phyloP scores from a whole-genome alignment of 257 asterid species.

The Nicotiana attenuata region DNA sequence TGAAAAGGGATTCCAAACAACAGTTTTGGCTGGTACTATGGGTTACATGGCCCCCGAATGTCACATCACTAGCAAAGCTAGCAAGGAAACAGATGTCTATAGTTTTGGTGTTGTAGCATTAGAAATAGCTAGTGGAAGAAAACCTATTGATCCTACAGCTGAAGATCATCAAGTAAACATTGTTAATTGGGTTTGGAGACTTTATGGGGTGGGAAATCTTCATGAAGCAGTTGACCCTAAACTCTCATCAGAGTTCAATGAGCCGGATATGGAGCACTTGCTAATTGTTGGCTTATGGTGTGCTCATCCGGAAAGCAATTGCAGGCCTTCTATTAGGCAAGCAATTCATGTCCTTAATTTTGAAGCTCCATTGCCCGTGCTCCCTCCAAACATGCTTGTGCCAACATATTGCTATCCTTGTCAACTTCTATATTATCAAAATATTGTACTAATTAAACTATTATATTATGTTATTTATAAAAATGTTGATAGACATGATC shows the following conservation, averaged over 20 bases:
- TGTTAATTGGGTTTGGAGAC: conserved; percentile 31
- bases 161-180: background rate
- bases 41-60: conserved; percentile 41
- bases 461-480: too few relatives aligned
- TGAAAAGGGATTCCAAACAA: conserved; percentile 30
- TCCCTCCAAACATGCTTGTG: background rate
- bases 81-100: conserved; percentile 29
- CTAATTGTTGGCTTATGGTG: conserved; percentile 32
- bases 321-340: background rate
- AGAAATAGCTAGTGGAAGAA: conserved; percentile 27
- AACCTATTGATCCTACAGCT: conserved; percentile 10
- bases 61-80: conserved; percentile 22
- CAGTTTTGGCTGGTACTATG: conserved; percentile 28
- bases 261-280: conserved; percentile 19
- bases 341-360: background rate
- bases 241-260: conserved; percentile 1
- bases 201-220: conserved; percentile 19
- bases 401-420: background rate
- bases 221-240: conserved; percentile 26
- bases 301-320: conserved; percentile 27
- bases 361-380: background rate
- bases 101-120: conserved; percentile 26
- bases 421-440: background rate
- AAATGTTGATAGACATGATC: too few relatives aligned
- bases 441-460: background rate